Evolutionary conservation across 106 monocot genomes (phyloP), one percentile per base, ranked within the genome.

Genomic region (Dioscorea alata): DNA sequence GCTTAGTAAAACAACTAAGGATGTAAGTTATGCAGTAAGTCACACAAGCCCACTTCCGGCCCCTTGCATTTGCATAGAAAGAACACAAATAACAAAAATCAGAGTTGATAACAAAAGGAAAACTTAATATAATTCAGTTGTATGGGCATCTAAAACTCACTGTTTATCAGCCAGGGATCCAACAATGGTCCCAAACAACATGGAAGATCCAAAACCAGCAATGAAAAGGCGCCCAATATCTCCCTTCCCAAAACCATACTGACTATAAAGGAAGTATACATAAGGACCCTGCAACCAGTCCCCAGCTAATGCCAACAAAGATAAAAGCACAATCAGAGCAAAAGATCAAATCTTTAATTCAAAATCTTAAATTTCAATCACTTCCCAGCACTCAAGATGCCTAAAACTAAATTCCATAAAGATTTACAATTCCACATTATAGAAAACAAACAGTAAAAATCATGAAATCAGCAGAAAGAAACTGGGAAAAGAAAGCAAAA

Each of bases 231-330:
- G 89, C 0, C 97, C 97, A 35, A 97, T 97, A 49, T 97, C 97
- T 59, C 92, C 92, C 81, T 97, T 97, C 59, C 81, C 76, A 67
- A 89, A 97, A 14, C 97, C 97, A 80, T 97, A 97, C 61, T 76
- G 75, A 35, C 76, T 92, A 64, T 97, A 97, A 69, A 97, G 97
- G 83, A 69, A 92, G 79, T 97, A 97, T 12, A 92, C 97, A 66
- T 97, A 97, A 17, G 97, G 97, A 7, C 92, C 92, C 78, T 97
- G 97, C 70, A 97, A 65, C 97, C 97, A 97, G 66, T 97, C 97
- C 60, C 97, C 97, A 74, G 97, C 97, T 97, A 74, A 42, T 24
- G 50, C 67, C 49, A 48, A 59, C 21, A 70, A 21, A 17, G 42
- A 17, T 42, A 8, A 25, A 24, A 82, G 61, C 4, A 17, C 19